Evolutionary conservation across 2,329 filamentous ascomycete genomes (phyloP), one percentile per base, ranked within the genome.

Genomic region (Arthrobotrys musiformis): DNA sequence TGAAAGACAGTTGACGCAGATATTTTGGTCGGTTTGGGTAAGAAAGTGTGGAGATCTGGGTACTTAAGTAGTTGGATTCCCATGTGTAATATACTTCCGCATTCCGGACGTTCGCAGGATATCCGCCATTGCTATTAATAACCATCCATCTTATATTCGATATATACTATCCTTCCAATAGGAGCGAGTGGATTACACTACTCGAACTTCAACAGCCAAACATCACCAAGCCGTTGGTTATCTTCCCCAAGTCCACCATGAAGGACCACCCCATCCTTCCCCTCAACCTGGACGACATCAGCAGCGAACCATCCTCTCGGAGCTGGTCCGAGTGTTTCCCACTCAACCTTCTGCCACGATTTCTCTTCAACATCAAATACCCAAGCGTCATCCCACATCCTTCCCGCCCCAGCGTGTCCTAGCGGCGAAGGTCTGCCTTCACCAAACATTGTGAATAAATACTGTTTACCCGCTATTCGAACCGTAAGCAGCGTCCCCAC

Each of bases 321-420:
- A 1, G 83, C 83, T 0, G 89, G 89, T 26, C 84, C 82, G 19
- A 81, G 83, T 8, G 85, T 84, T 7, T 83, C 83, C 4, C 84
- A 84, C 44, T 86, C 86, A 26, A 87, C 86, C 79, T 82, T 82
- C 0, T 74, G 68, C 83, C 83, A 83, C 50, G 87, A 86, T 11
- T 75, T 58, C 72, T 90, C 88, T 63, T 86, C 85, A 11, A 89
- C 85, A 82, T 89, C 87, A 83, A 89, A 91, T 15, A 86, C 85
- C 90, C 90, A 91, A 17, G 90, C 86, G 81, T 91, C 89, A 78
- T 85, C 83, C 83, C 86, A 86, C 82, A 89, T 90, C 72, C 84
- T 85, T 24, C 87, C 88, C 1, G 87, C 86, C 15, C 83, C 86
- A 17, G 84, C 85, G 79, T 88, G 86, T 28, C 87, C 87, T 1